Evolutionary conservation across 768 basidiomycete species (phyloP), one percentile per base, ranked within the genome.

Genomic region (Gymnopilus junonius): DNA sequence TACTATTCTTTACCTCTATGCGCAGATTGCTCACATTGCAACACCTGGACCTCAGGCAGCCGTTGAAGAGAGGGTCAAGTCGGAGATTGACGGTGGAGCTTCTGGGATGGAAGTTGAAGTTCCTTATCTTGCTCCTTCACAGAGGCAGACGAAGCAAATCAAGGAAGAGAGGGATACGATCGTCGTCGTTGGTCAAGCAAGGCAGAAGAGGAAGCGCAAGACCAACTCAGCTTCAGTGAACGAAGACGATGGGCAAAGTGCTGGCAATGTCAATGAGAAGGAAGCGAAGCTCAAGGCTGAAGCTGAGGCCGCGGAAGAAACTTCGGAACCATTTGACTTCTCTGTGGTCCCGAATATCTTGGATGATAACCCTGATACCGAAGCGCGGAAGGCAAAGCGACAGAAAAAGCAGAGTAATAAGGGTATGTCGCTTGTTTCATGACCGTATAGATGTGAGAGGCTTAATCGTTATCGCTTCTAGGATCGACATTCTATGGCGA

Each of bases 81-180:
- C 54, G 57, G 46, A 70, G 55, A 45, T 65, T 58, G 69, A 70
- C 27, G 31, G 27, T 55, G 73, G 67, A 40, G 60, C 72, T 5
- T 71, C 75, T 11, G 79, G 77, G 23, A 83, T 81, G 74, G 83
- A 87, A 57, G 82, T 86, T 35, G 93, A 94, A 74, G 85, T 95
- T 7, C 87, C 94, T 1, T 96, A 89, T 65, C 81, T 96, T 8
- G 93, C 93, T 50, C 82, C 86, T 1, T 75, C 85, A 0, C 82
- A 87, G 68, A 85, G 94, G 20, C 63, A 67, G 55, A 74, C 70
- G 2, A 72, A 73, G 46, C 65, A 69, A 37, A 43, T 69, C 31
- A 66, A 67, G 25, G 61, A 88, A 46, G 92, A 92, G 72, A 77
- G 85, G 54, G 92, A 92, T 69, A 79, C 85, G 1, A 88, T 94